Evolutionary conservation across 495 filamentous ascomycete species (phyloP).

Genomic region (Bacidia gigantensis): DNA sequence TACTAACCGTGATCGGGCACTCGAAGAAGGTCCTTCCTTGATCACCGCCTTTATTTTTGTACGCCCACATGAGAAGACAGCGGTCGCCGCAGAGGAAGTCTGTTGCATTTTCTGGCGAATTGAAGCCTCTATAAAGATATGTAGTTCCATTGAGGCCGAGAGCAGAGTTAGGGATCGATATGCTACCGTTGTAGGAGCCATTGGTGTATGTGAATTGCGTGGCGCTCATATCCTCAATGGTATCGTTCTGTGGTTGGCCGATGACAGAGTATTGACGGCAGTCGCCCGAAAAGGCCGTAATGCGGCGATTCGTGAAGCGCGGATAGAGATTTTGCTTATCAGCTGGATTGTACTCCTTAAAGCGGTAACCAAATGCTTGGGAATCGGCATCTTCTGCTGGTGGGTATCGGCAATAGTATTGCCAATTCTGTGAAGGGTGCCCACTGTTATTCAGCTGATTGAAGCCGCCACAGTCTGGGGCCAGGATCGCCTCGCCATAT

Average conservation of each 20-base stretch:
- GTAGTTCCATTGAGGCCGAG: conserved; percentile 10
- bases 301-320: conserved; percentile 9
- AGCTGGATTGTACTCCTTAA: conserved; percentile 9
- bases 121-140: conserved; percentile 10
- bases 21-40: conserved; percentile 1
- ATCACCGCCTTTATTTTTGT: neutral
- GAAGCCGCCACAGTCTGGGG: neutral
- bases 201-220: neutral
- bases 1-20: conserved; percentile 12
- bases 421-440: neutral
- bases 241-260: neutral
- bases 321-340: conserved; percentile 8
- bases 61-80: conserved; percentile 14
- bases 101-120: conserved; percentile 2
- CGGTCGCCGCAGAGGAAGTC: conserved; percentile 12
- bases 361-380: conserved; percentile 16
- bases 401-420: neutral
- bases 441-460: neutral
- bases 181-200: neutral
- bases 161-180: conserved; percentile 6
- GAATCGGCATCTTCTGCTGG: neutral
- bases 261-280: conserved; percentile 4
- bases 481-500: conserved; percentile 1
- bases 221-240: neutral
- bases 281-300: conserved; percentile 7